A percentile compares a stretch with the other conserved stretches of the same genome.
Conservation (phyloP, 192 early-diverging fungal species). For the Kickxella alabastrina region DNA sequence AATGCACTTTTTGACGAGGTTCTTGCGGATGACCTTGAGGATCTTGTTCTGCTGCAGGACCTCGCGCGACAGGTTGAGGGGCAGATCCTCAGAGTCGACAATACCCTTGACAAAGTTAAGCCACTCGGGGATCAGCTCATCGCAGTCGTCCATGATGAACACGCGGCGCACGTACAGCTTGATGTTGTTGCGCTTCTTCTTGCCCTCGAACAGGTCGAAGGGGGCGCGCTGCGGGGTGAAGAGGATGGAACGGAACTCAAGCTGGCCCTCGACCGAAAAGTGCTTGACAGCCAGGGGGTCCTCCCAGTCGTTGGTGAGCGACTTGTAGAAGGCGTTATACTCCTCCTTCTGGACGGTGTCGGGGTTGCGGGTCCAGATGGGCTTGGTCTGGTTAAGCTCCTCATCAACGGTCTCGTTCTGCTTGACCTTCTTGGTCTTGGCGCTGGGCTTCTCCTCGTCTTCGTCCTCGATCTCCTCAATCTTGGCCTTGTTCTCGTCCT, state of each 20-base stretch:
- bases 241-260: conserved; percentile 99
- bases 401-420: conserved; percentile 60
- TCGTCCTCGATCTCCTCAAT: conserved; percentile 69
- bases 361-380: conserved; percentile 99
- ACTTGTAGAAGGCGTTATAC: conserved; percentile 98
- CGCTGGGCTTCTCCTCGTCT: conserved; percentile 70
- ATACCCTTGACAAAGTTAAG: conserved; percentile 99
- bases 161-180: conserved; percentile 99
- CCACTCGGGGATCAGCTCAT: conserved; percentile 99
- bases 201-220: conserved; percentile 96
- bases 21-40: conserved; percentile 99
- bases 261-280: conserved; percentile 99
- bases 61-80: conserved; percentile 99
- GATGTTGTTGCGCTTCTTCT: conserved; percentile 99
- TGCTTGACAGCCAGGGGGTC: conserved; percentile 97
- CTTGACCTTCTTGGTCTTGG: conserved; percentile 69
- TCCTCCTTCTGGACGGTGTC: conserved; percentile 95
- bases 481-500: conserved; percentile 74
- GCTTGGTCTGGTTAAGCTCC: conserved; percentile 99
- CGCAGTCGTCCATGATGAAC: conserved; percentile 99
- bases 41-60: conserved; percentile 99
- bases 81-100: conserved; percentile 99
- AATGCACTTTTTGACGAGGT: conserved; percentile 98
- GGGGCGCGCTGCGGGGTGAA: conserved; percentile 96
- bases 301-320: conserved; percentile 98